These are phyloP conservation scores for Pseudocercospora musae DNA, from an alignment of 2,329 filamentous ascomycete genomes.

Conservation along the genomic window DNA sequence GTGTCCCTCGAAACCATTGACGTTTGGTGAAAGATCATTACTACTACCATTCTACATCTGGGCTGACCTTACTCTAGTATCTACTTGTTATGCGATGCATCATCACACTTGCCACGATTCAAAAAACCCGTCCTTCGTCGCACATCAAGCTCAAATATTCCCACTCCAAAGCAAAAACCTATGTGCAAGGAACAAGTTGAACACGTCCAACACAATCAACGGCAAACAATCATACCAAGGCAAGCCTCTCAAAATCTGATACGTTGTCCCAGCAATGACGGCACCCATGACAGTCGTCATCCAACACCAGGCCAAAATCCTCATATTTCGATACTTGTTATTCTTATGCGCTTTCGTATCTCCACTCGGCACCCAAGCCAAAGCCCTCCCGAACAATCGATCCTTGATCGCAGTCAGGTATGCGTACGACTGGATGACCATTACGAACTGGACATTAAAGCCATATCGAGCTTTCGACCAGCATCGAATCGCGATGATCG, in stretches of 20 bases:
- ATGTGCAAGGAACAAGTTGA: constrained; percentile 42
- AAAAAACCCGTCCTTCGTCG: background rate
- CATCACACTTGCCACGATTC: background rate
- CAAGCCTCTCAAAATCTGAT: constrained; percentile 36
- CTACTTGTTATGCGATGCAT: background rate
- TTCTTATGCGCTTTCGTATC: constrained; percentile 42
- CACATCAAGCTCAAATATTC: constrained; percentile 8
- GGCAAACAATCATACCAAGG: constrained; percentile 43
- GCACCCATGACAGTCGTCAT: constrained; percentile 35
- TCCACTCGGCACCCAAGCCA: constrained; percentile 42
- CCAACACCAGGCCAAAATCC: constrained; percentile 41
- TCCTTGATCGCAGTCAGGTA: constrained; percentile 46
- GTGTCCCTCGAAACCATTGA: background rate
- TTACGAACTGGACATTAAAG: constrained; percentile 44
- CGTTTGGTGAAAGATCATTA: background rate
- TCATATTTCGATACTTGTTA: constrained; percentile 46
- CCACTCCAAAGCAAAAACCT: constrained; percentile 38
- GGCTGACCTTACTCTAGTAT: background rate
- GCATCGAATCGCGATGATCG: constrained; percentile 39
- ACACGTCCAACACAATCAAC: constrained; percentile 39
- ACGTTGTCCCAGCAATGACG: constrained; percentile 38
- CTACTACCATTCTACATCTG: background rate
- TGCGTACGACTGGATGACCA: constrained; percentile 44
- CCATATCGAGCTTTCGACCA: constrained; percentile 44
- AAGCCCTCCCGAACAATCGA: constrained; percentile 39